Evolutionary conservation across 106 monocot species (phyloP), one percentile per base, ranked within the genome.

Genomic region (Agapanthus africanus): DNA sequence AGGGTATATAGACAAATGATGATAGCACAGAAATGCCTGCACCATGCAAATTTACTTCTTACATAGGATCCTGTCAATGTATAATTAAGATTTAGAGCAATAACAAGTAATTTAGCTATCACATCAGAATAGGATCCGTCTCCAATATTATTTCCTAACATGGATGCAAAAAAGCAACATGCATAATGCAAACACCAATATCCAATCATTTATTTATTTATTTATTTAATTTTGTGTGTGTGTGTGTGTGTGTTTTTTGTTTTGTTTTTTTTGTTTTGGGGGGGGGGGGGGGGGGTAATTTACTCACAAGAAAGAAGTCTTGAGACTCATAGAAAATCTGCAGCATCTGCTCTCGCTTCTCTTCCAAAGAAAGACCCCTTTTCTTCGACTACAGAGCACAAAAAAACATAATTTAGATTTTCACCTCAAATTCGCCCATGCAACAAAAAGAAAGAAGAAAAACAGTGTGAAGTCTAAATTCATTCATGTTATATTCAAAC

Each of bases 321-420:
- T 95, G 88, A 11, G 90, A 83, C 14, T 88, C 88, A 32, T 95
- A 91, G 61, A 95, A 95, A 23, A 95, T 95, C 59, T 95, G 85
- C 76, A 95, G 95, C 73, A 95, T 91, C 26, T 95, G 88, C 69
- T 95, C 91, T 7, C 95, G 88, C 70, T 95, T 95, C 69, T 95
- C 91, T 81, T 95, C 95, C 77, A 95, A 70, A 13, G 95, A 95
- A 68, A 95, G 95, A 3, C 91, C 95, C 54, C 95, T 88, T 73
- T 85, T 91, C 85, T 95, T 95, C 41, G 94, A 95, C 94, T 95
- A n/a, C n/a, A n/a, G n/a, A n/a, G n/a, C n/a, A n/a, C n/a, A n/a
- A n/a, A n/a, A n/a, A n/a, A n/a, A n/a, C n/a, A n/a, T n/a, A n/a
- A n/a, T n/a, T n/a, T n/a, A n/a, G n/a, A n/a, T n/a, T n/a, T n/a